Percentiles rank a stretch among this genome's conserved stretches.
Conservation (phyloP, 345 rosid species). For the Salix viminalis region DNA sequence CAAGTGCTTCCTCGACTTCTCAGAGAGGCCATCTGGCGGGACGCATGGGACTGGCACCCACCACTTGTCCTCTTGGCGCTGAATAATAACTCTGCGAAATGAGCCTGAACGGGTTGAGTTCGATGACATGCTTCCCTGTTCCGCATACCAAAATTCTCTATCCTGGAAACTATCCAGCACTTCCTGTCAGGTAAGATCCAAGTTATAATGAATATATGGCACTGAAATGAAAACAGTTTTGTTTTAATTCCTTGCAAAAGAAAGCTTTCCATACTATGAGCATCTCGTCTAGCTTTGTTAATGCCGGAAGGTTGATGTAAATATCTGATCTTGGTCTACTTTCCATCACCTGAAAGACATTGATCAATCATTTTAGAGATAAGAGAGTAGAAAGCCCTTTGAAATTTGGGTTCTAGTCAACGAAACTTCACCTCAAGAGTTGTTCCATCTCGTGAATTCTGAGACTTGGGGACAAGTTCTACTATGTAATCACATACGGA, state of each 20-base stretch:
- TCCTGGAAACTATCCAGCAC: slow-evolving; percentile 71
- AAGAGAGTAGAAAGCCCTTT: neutral
- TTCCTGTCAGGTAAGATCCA: slow-evolving; percentile 51
- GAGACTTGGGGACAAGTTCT: slow-evolving; percentile 59
- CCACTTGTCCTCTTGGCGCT: slow-evolving; percentile 92
- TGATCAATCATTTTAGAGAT: slow-evolving; percentile 2
- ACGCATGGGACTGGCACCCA: slow-evolving; percentile 94
- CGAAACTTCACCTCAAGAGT: slow-evolving; percentile 51
- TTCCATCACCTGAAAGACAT: slow-evolving; percentile 58
- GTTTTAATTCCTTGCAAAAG: neutral
- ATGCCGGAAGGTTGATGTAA: slow-evolving; percentile 78
- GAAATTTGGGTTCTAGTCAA: neutral
- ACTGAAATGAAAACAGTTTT: neutral
- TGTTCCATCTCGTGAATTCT: slow-evolving; percentile 54
- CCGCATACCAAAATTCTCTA: slow-evolving; percentile 89
- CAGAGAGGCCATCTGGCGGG: slow-evolving; percentile 69
- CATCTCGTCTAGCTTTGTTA: slow-evolving; percentile 78
- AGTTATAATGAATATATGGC: neutral
- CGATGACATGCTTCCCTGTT: slow-evolving; percentile 69
- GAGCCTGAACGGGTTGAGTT: slow-evolving; percentile 71
- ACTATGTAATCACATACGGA: slow-evolving; percentile 81
- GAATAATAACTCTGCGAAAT: slow-evolving; percentile 59
- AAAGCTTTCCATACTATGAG: slow-evolving; percentile 50
- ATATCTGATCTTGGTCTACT: slow-evolving; percentile 70
- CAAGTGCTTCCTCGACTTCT: slow-evolving; percentile 67